These are phyloP conservation scores for Daldinia sp. DNA, from an alignment of 2,329 filamentous ascomycete species.

Conservation along the genomic window DNA sequence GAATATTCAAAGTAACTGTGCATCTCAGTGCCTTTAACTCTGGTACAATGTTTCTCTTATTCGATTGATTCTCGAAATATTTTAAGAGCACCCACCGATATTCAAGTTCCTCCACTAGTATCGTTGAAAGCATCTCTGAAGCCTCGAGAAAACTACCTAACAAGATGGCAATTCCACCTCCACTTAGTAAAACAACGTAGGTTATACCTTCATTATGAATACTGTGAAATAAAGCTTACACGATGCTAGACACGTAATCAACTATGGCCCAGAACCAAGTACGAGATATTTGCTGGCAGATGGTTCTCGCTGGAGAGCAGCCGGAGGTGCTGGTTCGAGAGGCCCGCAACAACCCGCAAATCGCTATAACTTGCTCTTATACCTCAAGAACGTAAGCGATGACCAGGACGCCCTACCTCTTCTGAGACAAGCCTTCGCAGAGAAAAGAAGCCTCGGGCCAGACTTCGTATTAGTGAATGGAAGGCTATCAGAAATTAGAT, in stretches of 20 bases:
- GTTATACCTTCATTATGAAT: not conserved
- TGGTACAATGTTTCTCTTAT: not conserved
- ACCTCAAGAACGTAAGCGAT: not conserved
- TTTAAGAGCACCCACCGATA: too few relatives aligned
- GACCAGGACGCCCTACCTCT: not conserved
- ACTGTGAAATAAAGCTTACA: not conserved
- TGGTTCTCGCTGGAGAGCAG: not conserved
- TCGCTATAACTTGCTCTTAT: slow-evolving; percentile 5
- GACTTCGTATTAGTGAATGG: not conserved
- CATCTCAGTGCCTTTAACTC: not conserved
- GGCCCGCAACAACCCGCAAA: not conserved
- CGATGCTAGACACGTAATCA: not conserved
- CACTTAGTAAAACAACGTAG: not conserved
- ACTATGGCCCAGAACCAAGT: not conserved
- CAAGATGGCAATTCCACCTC: not conserved
- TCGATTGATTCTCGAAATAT: not conserved
- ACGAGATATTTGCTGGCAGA: not conserved
- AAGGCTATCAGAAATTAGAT: not conserved
- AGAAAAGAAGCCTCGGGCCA: not conserved
- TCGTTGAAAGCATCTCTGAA: not conserved
- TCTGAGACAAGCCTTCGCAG: not conserved
- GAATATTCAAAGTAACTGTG: not conserved
- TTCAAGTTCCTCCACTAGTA: too few relatives aligned
- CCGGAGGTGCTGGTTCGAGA: not conserved
- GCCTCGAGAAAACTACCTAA: not conserved